Conservation (phyloP, 2,329 filamentous ascomycete species). For the Shiraia sp. region DNA sequence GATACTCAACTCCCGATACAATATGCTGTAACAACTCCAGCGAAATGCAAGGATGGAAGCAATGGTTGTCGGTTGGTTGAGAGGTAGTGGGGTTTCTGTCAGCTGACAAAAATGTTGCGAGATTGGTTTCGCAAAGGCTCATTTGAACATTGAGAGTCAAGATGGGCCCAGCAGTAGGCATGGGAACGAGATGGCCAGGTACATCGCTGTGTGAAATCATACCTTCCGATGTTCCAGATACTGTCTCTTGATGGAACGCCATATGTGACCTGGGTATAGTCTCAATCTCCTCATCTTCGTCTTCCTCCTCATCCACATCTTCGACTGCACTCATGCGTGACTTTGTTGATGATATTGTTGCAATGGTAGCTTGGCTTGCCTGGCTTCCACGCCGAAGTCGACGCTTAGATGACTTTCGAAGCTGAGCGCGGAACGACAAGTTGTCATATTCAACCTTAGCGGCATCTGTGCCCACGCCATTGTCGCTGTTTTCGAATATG, state of each 20-base stretch:
- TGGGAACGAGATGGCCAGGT: constrained; percentile 25
- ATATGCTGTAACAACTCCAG: constrained; percentile 62
- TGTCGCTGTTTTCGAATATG: constrained; percentile 36
- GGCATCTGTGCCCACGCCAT: constrained; percentile 13
- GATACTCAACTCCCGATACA: constrained; percentile 66
- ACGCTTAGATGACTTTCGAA: constrained; percentile 30
- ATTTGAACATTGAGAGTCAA: constrained; percentile 69
- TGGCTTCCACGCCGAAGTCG: constrained; percentile 35
- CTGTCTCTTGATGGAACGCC: constrained; percentile 21
- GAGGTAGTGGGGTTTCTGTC: constrained; percentile 13
- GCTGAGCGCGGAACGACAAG: constrained; percentile 30
- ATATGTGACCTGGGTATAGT: constrained; percentile 46
- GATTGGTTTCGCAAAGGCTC: constrained; percentile 65
- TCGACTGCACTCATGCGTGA: constrained; percentile 48
- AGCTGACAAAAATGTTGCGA: constrained; percentile 60
- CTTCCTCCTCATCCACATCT: constrained; percentile 38
- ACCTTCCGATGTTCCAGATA: constrained; percentile 30
- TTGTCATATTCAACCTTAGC: constrained; percentile 10
- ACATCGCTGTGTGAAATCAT: constrained; percentile 45
- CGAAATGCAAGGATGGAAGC: constrained; percentile 64
- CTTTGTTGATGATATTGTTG: constrained; percentile 45
- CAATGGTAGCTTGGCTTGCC: constrained; percentile 43
- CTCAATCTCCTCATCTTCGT: constrained; percentile 54
- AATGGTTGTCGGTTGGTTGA: constrained; percentile 53
- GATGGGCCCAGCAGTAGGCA: constrained; percentile 26